Evolutionary conservation across 345 rosid genomes (phyloP).

Genomic region (Camelina neglecta): DNA sequence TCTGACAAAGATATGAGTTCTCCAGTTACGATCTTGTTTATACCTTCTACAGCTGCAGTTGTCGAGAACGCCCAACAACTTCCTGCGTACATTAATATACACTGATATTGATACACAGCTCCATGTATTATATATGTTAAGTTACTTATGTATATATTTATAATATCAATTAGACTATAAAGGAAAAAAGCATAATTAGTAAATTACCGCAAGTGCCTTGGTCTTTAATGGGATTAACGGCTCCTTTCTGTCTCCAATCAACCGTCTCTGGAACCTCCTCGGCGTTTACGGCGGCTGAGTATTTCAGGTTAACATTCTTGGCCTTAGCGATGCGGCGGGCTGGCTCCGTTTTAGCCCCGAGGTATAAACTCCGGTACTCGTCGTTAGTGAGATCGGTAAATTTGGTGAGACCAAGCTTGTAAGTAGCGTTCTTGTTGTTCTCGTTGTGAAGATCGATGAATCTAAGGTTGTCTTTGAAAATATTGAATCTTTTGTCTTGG

Average conservation of each 20-base stretch:
- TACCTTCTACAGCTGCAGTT: constrained; percentile 82
- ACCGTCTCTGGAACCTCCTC: constrained; percentile 64
- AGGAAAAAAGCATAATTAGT: neutral
- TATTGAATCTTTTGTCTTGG: constrained; percentile 59
- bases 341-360: constrained; percentile 48
- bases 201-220: constrained; percentile 78
- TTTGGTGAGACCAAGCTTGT: constrained; percentile 69
- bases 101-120: neutral
- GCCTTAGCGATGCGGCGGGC: constrained; percentile 56
- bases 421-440: constrained; percentile 56
- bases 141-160: neutral
- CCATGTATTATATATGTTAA: neutral
- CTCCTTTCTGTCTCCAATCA: constrained; percentile 85
- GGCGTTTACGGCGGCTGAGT: constrained; percentile 43
- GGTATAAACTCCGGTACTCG: constrained; percentile 61
- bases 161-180: neutral
- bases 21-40: constrained; percentile 87
- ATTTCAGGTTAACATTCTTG: constrained; percentile 48
- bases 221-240: constrained; percentile 76
- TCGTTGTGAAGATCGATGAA: constrained; percentile 76
- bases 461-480: constrained; percentile 79
- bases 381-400: constrained; percentile 85
- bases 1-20: constrained; percentile 75
- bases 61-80: constrained; percentile 99
- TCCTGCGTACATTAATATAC: constrained; percentile 51